These are phyloP conservation scores for Tetracladium marchalianum DNA, from an alignment of 495 filamentous ascomycete genomes.

Conservation along the genomic window DNA sequence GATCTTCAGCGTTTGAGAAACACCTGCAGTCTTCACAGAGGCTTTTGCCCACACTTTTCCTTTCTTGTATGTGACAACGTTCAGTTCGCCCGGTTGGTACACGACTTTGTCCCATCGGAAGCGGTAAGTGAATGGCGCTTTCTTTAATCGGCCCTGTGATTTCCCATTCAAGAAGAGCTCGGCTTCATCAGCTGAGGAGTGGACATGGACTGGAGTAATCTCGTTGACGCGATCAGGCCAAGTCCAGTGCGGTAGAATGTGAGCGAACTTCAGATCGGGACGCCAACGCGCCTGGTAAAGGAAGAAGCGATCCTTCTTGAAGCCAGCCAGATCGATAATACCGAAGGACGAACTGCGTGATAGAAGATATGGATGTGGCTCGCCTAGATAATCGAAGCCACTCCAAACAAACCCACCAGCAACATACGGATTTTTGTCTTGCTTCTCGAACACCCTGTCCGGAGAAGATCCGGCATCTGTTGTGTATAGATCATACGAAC, in stretches of 20 bases:
- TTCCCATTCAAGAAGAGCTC: slow-evolving; percentile 41
- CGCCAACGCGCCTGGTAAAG: slow-evolving; percentile 38
- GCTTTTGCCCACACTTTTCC: slow-evolving; percentile 31
- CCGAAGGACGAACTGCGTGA: slow-evolving; percentile 38
- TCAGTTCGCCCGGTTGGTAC: slow-evolving; percentile 33
- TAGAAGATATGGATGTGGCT: slow-evolving; percentile 34
- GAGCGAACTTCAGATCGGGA: slow-evolving; percentile 28
- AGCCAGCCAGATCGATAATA: slow-evolving; percentile 40
- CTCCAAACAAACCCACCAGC: slow-evolving; percentile 43
- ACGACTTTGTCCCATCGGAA: slow-evolving; percentile 38
- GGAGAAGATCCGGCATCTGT: slow-evolving; percentile 30
- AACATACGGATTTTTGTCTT: slow-evolving; percentile 33
- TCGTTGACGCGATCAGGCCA: slow-evolving; percentile 35
- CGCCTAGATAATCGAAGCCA: slow-evolving; percentile 40
- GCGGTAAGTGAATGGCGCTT: slow-evolving; percentile 26
- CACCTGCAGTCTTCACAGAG: slow-evolving; percentile 25
- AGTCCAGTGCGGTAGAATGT: slow-evolving; percentile 41
- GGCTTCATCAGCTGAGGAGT: slow-evolving; percentile 34
- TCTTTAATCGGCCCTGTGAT: slow-evolving; percentile 27
- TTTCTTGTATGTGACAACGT: slow-evolving; percentile 32
- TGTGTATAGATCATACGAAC: slow-evolving; percentile 38
- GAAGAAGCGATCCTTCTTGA: slow-evolving; percentile 39
- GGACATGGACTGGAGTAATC: slow-evolving; percentile 40
- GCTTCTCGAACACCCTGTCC: slow-evolving; percentile 36
- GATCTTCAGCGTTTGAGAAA: slow-evolving; percentile 22